Evolutionary conservation across 2,329 filamentous ascomycete species (phyloP).

Genomic region (Cladophialophora psammophila): DNA sequence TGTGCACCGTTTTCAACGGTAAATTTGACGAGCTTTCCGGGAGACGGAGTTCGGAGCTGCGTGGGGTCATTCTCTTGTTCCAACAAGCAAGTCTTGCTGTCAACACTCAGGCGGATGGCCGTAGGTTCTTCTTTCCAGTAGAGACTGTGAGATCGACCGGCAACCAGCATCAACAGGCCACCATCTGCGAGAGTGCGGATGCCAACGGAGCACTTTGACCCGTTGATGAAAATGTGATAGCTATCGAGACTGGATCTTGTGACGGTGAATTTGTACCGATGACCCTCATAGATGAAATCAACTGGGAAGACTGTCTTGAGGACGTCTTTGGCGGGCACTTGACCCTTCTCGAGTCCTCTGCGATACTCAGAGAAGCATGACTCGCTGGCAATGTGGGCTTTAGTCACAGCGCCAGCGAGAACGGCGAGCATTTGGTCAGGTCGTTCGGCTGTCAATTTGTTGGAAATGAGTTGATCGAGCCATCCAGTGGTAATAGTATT

Average conservation of each 20-base stretch:
- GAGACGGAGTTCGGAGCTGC: slow-evolving; percentile 90
- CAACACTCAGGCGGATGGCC: slow-evolving; percentile 92
- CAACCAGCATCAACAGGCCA: slow-evolving; percentile 87
- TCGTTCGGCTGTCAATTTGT: slow-evolving; percentile 94
- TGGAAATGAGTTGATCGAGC: slow-evolving; percentile 98
- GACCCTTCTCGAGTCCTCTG: slow-evolving; percentile 90
- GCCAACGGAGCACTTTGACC: slow-evolving; percentile 92
- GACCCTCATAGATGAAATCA: slow-evolving; percentile 98
- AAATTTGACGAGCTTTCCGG: slow-evolving; percentile 98
- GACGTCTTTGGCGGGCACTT: slow-evolving; percentile 95
- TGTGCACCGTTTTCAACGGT: slow-evolving; percentile 95
- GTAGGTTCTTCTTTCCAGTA: slow-evolving; percentile 99
- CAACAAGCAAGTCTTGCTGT: slow-evolving; percentile 96
- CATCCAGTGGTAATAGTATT: slow-evolving; percentile 99
- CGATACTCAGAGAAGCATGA: slow-evolving; percentile 86
- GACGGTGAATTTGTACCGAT: slow-evolving; percentile 96
- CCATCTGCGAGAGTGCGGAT: slow-evolving; percentile 92
- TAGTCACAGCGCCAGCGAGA: slow-evolving; percentile 91
- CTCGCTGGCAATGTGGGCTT: slow-evolving; percentile 94
- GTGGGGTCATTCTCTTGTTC: slow-evolving; percentile 99
- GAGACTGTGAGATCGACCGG: slow-evolving; percentile 93
- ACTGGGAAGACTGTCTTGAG: slow-evolving; percentile 97
- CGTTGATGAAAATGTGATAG: slow-evolving; percentile 98
- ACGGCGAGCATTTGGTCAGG: slow-evolving; percentile 94
- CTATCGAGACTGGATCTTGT: slow-evolving; percentile 90